Evolutionary conservation across 495 filamentous ascomycete species (phyloP), one percentile per base, ranked within the genome.

Genomic region (Hyphodiscus hymeniophilus): DNA sequence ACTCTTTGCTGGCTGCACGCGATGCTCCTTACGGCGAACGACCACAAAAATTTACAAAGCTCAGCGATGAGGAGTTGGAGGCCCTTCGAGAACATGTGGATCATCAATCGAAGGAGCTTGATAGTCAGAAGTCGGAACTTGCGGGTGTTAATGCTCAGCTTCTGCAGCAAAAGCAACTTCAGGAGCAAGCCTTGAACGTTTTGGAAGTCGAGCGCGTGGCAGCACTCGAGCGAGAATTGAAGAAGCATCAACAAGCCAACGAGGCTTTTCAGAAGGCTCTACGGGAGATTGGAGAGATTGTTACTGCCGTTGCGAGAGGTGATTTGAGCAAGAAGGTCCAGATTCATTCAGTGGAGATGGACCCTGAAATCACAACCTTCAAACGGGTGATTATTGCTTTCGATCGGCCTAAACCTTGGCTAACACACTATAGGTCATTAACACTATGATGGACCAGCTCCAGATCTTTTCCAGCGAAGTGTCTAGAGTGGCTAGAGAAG

Each of bases 361-460:
- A 99, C 74, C 90, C 92, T 0, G 94, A 99, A 73, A 99, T 99
- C 59, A 88, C 87, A n/a, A 91, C 85, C 3, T 99, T 99, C 76
- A 99, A 99, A 71, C 82, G 87, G 47, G 96, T 90, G 38, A 34
- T 45, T 30, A 38, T 17, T 45, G n/a, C 13, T 10, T 33, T 34
- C 11, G 7, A 7, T 10, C 24, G 38, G 16, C 18, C 17, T 13
- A 23, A 46, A 12, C 33, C 7, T 41, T 1, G 15, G 18, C 49
- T 52, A 18, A 52, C 42, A 35, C 11, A n/a, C 2, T 17, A 10
- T 50, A 59, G 56, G 56, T 59, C 33, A 82, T 88, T 70, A 99
- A 99, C 60, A 94, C 83, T 45, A 99, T 99, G 92, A 94, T 97
- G 78, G 92, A 97, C 62, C 92, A 97, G 68, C 75, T 98, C 45